Evolutionary conservation across 2,329 filamentous ascomycete genomes (phyloP), one percentile per base, ranked within the genome.

Genomic region (Emergomyces pasteurianus): DNA sequence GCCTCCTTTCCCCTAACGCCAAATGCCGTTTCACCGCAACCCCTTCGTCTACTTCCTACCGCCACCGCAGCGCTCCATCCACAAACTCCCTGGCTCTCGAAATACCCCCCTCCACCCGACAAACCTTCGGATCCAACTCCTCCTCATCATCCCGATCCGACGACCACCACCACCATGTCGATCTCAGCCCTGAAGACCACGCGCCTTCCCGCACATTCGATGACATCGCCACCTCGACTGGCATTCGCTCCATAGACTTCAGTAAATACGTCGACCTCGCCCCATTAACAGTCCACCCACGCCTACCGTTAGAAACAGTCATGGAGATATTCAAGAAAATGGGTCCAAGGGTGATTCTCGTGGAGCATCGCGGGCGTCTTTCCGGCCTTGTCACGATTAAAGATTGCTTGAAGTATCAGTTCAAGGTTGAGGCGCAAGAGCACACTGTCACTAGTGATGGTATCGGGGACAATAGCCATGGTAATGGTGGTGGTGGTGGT

Each of bases 281-380:
- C 0, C 94, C 94, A 0, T 84, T 99, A 1, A 89, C 91, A 0
- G 92, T 92, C 0, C 94, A 99, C 70, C 94, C 94, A 0, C 86
- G 90, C 1, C 83, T 97, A 0, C 89, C 92, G 0, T 84, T 99
- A 0, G 94, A 99, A 75, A 99, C 94, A 0, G 92, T 95, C 38
- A 96, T 99, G 91, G 94, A 99, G 71, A 81, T 99, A 12, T 99
- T 99, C 79, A 92, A 92, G 73, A 99, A 97, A 77, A 95, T 99
- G 72, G 94, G 94, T 0, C 94, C 92, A 0, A 84, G 94, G 1
- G 91, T 96, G 6, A 92, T 99, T 57, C 81, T 99, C 3, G 87
- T 96, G 46, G 94, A 99, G 73, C 88, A 96, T 71, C 88, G 89
- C 62, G 94, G 94, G 16, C 84, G 84, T 57, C 81, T 99, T 1